Base-by-base conservation (phyloP, 768 basidiomycete species). In the Mycena belliarum region DNA sequence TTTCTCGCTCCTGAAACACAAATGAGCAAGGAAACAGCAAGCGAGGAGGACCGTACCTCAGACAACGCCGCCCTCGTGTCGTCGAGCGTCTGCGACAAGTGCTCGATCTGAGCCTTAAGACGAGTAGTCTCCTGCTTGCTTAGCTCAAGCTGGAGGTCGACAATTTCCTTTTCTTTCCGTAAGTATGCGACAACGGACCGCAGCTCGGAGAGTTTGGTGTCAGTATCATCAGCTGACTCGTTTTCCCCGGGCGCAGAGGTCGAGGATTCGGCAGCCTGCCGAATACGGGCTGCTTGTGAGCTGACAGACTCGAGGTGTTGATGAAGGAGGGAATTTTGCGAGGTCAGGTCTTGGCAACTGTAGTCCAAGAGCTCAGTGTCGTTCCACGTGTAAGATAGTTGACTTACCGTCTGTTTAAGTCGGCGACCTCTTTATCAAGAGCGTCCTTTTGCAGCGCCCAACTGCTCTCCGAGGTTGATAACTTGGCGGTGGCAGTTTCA, bases 151-250 rank as follows among this genome's bases (percentile, higher is more conserved):
- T 94, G 91, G 29, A 94, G 81, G 63, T 95, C 93, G 43, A 91
- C 88, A 50, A 95, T 93, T 69, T 95, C 92, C 73, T 95, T 94
- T 78, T 95, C 93, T 67, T 89, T 92, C 40, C 93, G 82, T 32
- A 95, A 75, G 71, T 91, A 95, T 3, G 86, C 80, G 41, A 94
- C 86, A 25, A 93, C 87, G 18, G 88, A 82, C 26, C 89, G 87
- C 21, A 93, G 73, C 62, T 93, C 91, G 0, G 87, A 77, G 11
- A 90, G 62, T 67, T 91, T 88, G 2, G 78, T 77, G 60, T 90
- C 88, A 4, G 75, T 65, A 57, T 86, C 84, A 18, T 79, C 84
- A 10, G 72, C 55, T 0, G 71, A 49, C 35, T 83, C 83, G 21
- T 64, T 75, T 42, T 83, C 85, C 6, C 69, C 77, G 15, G 75